Percentiles rank a stretch among this genome's conserved stretches.
These are phyloP conservation scores for Peribolospora kevripleyi DNA, from an alignment of 768 basidiomycete genomes.

Conservation along the genomic window DNA sequence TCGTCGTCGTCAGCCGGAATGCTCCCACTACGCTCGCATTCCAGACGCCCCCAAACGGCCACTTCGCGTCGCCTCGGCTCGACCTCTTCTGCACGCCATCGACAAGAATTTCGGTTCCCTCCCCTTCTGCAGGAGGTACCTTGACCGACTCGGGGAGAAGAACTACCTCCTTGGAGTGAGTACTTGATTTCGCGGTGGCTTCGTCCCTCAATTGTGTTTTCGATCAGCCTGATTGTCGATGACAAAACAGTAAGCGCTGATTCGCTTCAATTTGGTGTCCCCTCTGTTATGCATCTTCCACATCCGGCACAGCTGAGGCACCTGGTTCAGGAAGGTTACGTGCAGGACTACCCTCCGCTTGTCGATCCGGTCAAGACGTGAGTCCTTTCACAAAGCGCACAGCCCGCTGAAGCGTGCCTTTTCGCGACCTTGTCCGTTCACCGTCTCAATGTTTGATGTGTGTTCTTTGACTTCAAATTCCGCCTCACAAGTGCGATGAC, in stretches of 20 bases:
- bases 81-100: slow-evolving; percentile 48
- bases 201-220: slow-evolving; percentile 12
- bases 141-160: slow-evolving; percentile 76
- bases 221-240: neutral
- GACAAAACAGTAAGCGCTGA: neutral
- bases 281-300: neutral
- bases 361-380: slow-evolving; percentile 44
- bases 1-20: slow-evolving; percentile 40
- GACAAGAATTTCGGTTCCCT: slow-evolving; percentile 81
- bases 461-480: neutral
- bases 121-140: slow-evolving; percentile 83
- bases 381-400: neutral
- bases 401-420: no score
- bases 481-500: slow-evolving; percentile 38
- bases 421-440: neutral
- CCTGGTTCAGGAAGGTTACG: slow-evolving; percentile 64
- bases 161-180: slow-evolving; percentile 70
- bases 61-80: slow-evolving; percentile 32
- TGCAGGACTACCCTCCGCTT: slow-evolving; percentile 78
- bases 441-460: neutral
- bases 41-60: slow-evolving; percentile 45
- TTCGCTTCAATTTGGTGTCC: neutral
- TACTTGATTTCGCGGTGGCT: neutral
- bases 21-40: slow-evolving; percentile 70
- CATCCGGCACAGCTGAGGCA: slow-evolving; percentile 43